Conservation (phyloP, 176 grass and related monocot genomes). For the Triticum urartu region DNA sequence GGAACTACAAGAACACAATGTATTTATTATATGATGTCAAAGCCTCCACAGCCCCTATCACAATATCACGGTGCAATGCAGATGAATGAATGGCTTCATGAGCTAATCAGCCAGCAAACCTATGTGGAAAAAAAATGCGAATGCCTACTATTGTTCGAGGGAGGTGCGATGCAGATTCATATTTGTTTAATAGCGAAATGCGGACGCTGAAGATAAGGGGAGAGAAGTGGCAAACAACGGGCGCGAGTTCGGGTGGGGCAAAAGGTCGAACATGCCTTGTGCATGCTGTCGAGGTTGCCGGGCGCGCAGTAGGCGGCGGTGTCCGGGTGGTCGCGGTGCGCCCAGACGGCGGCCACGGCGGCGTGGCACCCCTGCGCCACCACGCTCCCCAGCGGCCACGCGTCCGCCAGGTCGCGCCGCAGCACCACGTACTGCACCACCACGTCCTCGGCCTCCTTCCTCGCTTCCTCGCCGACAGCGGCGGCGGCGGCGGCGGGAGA, state of each 20-base stretch:
- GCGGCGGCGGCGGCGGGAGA: neutral
- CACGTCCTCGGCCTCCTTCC: slow-evolving; percentile 38
- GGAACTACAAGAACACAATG: neutral
- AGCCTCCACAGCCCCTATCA: too few species aligned
- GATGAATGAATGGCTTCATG: neutral
- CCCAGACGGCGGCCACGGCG: slow-evolving; percentile 65
- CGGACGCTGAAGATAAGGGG: neutral
- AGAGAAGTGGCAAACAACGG: neutral
- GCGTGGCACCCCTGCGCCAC: slow-evolving; percentile 90
- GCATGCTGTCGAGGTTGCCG: slow-evolving; percentile 70
- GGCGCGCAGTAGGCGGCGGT: slow-evolving; percentile 57
- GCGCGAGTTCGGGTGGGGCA: slow-evolving; percentile 11
- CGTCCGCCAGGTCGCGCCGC: slow-evolving; percentile 76
- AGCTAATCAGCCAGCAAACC: neutral
- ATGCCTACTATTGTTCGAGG: neutral
- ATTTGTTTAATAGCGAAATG: neutral
- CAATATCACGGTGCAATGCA: neutral
- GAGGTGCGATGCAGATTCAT: neutral
- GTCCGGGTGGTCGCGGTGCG: slow-evolving; percentile 62
- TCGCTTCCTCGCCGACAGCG: neutral
- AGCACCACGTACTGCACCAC: slow-evolving; percentile 89
- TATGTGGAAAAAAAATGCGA: neutral
- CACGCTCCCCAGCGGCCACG: slow-evolving; percentile 88
- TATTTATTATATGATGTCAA: neutral
- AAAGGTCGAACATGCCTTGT: slow-evolving; percentile 84